Evolutionary conservation across 148 eudicot genomes (phyloP).

Genomic region (Vaccinium vitisidaea): DNA sequence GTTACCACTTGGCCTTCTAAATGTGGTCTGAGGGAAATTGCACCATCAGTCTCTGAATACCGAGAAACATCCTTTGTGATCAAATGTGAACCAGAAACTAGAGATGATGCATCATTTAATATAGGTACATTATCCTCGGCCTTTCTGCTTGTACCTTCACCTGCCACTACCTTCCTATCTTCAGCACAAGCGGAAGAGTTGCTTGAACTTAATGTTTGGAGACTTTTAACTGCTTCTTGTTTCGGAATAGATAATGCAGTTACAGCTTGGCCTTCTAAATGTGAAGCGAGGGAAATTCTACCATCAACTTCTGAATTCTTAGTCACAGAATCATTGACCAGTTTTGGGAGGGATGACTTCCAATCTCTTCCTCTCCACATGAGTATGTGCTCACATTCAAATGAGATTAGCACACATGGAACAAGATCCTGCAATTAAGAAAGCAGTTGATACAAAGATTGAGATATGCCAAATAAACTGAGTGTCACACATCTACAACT

Average conservation of each 20-base stretch:
- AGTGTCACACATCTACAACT: not conserved
- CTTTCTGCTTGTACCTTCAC: constrained; percentile 21
- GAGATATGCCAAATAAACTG: not conserved
- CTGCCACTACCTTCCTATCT: constrained; percentile 19
- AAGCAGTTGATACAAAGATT: not conserved
- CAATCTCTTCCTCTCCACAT: constrained; percentile 94
- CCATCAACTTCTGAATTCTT: constrained; percentile 31
- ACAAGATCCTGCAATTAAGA: constrained; percentile 73
- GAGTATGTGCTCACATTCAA: constrained; percentile 83
- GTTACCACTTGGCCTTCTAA: constrained; percentile 33
- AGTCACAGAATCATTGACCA: constrained; percentile 20
- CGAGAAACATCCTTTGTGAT: not conserved
- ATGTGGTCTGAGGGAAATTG: constrained; percentile 22
- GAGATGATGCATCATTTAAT: constrained; percentile 24
- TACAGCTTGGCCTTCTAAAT: constrained; percentile 35
- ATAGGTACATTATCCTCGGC: constrained; percentile 9
- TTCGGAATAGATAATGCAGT: constrained; percentile 20
- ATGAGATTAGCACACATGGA: constrained; percentile 82
- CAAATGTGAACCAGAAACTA: constrained; percentile 19
- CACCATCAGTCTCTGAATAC: constrained; percentile 30
- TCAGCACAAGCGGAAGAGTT: constrained; percentile 18
- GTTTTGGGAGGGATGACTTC: constrained; percentile 51
- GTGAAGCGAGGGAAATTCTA: constrained; percentile 18
- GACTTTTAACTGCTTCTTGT: constrained; percentile 11
- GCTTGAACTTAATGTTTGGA: constrained; percentile 21